Base-by-base conservation (phyloP, 768 basidiomycete species). In the Solioccasus polychromus region DNA sequence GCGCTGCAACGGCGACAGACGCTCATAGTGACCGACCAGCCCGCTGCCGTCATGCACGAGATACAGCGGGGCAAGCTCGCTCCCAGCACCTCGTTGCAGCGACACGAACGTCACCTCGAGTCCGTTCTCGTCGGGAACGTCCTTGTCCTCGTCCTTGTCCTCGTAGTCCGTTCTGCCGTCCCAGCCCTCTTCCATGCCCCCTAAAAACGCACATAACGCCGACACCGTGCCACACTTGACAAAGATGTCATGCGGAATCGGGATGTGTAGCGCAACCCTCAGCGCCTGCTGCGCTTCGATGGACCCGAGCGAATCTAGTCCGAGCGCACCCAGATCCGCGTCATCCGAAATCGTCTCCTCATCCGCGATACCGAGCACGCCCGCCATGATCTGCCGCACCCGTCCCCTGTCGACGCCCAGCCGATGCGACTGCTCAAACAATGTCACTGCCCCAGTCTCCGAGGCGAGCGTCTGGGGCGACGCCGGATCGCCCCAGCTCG, bases 11-110 rank as follows among this genome's bases (percentile, higher is more conserved):
- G 69, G 55, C 7, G 63, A 53, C 6, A 85, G 60, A 9, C 71
- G 72, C 26, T 73, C 61, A 44, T 78, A 78, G 42, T 80, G 77
- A 26, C 67, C 68, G 15, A 75, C 65, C 11, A 84, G 60, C 0
- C 87, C 87, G 50, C 82, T 84, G 5, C 87, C 87, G 50, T 88
- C 87, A 53, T 89, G 85, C 9, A 89, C 69, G 19, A 89, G 72
- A 45, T 85, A 75, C 4, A 89, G 69, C 1, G 79, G 84, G 0
- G 61, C 42, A 3, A 39, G 47, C 11, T 42, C 22, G 8, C 60
- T 48, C 3, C 45, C 32, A 1, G 39, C 42, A 19, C 66, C 52
- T 24, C 52, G 56, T 45, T 78, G 82, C 31, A 81, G 55, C 18
- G 59, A 69, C 49, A 0, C 71, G 67, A 7, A 57, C 50, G 4